phyloP scores from a whole-genome alignment of 352 stramenopile species.

The Phytophthora sojae region DNA sequence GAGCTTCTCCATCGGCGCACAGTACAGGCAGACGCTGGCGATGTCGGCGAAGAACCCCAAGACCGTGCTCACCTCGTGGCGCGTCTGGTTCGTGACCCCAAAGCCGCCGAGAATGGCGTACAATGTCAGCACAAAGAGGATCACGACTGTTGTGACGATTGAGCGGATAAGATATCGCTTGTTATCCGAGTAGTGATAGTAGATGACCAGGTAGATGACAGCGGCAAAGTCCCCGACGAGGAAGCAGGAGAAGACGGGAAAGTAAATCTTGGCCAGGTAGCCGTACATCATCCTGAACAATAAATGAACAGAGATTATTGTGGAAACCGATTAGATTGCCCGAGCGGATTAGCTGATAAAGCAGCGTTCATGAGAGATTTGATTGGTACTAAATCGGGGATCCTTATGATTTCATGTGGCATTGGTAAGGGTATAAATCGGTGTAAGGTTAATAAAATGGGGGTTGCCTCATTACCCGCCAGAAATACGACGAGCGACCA shows the following conservation, averaged over 20 bases:
- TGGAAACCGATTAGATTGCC: too few relatives aligned
- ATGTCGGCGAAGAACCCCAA: constrained; percentile 46
- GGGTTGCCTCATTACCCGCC: too few relatives aligned
- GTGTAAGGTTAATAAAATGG: too few relatives aligned
- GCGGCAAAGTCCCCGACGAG: constrained; percentile 47
- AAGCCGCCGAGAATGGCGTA: constrained; percentile 49
- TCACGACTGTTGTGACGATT: constrained; percentile 22
- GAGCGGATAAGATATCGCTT: constrained; percentile 34
- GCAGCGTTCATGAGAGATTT: too few relatives aligned
- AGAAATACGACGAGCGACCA: too few relatives aligned
- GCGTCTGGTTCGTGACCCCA: constrained; percentile 45
- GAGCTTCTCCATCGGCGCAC: constrained; percentile 57
- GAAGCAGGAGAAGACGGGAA: constrained; percentile 55
- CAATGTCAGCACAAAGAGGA: constrained; percentile 33
- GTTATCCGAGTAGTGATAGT: constrained; percentile 55
- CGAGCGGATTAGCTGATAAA: too few relatives aligned
- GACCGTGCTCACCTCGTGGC: constrained; percentile 38
- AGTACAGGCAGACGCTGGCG: constrained; percentile 44
- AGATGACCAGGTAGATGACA: constrained; percentile 57
- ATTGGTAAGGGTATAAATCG: too few relatives aligned
- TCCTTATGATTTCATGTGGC: too few relatives aligned
- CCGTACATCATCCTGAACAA: constrained; percentile 55
- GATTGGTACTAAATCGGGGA: too few relatives aligned
- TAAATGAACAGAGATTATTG: background rate
- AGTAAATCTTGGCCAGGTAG: constrained; percentile 56